Conservation (phyloP, 2,329 filamentous ascomycete species). For the Myriosclerotinia curreyana region DNA sequence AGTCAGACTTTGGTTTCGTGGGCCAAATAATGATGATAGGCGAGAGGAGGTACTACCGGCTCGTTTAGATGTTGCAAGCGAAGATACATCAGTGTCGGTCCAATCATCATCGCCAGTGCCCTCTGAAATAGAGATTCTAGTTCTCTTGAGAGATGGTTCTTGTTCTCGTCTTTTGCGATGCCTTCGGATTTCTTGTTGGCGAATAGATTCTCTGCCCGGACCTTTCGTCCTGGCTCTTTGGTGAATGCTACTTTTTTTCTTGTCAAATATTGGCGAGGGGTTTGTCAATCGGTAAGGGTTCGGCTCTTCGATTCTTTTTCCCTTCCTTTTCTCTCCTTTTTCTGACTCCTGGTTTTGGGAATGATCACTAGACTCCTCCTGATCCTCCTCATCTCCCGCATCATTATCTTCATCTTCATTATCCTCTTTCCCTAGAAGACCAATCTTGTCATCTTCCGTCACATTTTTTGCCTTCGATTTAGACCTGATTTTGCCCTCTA, state of each 20-base stretch:
- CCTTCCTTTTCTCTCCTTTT: not conserved
- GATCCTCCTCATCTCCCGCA: not conserved
- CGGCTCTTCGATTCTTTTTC: not conserved
- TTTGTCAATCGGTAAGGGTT: conserved; percentile 9
- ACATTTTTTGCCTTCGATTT: conserved; percentile 3
- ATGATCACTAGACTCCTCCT: not conserved
- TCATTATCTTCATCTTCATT: conserved; percentile 5
- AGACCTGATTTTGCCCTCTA: not conserved
- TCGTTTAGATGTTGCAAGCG: not conserved
- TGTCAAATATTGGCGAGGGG: conserved; percentile 1
- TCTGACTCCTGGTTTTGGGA: not conserved
- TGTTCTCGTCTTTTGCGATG: conserved; percentile 8
- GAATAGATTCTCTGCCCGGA: conserved; percentile 4
- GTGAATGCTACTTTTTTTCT: conserved; percentile 9
- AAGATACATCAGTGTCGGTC: conserved; percentile 15
- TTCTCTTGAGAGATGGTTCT: not conserved
- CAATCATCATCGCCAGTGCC: conserved; percentile 10
- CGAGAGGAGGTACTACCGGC: conserved; percentile 1
- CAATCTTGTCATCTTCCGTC: conserved; percentile 11
- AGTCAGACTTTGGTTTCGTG: conserved; percentile 9
- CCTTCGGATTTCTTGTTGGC: conserved; percentile 9
- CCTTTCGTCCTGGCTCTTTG: not conserved
- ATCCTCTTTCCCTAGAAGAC: conserved; percentile 2
- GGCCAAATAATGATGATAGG: conserved; percentile 15
- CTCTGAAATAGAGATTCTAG: not conserved